Evolutionary conservation across 768 basidiomycete species (phyloP).

Genomic region (Jaapia argillacea): DNA sequence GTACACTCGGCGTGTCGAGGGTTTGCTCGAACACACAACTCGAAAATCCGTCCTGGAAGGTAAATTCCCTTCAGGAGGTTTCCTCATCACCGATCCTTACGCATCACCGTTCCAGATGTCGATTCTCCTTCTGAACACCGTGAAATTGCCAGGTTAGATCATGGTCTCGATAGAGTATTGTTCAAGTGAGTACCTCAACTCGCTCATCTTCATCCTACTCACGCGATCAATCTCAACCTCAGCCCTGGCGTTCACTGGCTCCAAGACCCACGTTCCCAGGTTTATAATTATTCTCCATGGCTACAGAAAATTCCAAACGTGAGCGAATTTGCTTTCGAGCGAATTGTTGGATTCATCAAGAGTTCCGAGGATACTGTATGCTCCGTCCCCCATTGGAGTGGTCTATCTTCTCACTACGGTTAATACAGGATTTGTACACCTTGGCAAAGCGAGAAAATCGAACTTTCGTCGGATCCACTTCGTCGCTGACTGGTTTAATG

Average conservation of each 20-base stretch:
- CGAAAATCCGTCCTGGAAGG: too few relatives aligned
- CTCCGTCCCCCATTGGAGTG: too few relatives aligned
- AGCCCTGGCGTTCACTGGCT: slow-evolving; percentile 89
- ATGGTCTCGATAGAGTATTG: slow-evolving; percentile 58
- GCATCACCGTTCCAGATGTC: too few relatives aligned
- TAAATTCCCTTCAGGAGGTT: too few relatives aligned
- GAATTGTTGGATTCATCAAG: slow-evolving; percentile 60
- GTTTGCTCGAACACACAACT: too few relatives aligned
- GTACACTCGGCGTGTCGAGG: too few relatives aligned
- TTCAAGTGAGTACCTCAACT: slow-evolving; percentile 49
- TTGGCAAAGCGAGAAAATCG: slow-evolving; percentile 51
- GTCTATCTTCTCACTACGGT: neutral
- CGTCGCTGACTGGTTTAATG: slow-evolving; percentile 76
- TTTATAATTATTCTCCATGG: slow-evolving; percentile 75
- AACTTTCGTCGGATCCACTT: slow-evolving; percentile 79
- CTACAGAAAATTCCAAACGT: slow-evolving; percentile 69
- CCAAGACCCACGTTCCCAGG: slow-evolving; percentile 73
- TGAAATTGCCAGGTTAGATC: slow-evolving; percentile 53
- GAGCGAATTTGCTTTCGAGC: slow-evolving; percentile 77
- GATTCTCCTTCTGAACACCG: slow-evolving; percentile 33
- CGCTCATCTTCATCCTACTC: neutral
- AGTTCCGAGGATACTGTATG: slow-evolving; percentile 70
- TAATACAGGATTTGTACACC: slow-evolving; percentile 46
- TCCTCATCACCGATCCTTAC: too few relatives aligned
- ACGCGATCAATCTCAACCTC: slow-evolving; percentile 3